These are phyloP conservation scores for Alloascoidea hylecoeti DNA, from an alignment of 805 yeast genomes.

Conservation along the genomic window DNA sequence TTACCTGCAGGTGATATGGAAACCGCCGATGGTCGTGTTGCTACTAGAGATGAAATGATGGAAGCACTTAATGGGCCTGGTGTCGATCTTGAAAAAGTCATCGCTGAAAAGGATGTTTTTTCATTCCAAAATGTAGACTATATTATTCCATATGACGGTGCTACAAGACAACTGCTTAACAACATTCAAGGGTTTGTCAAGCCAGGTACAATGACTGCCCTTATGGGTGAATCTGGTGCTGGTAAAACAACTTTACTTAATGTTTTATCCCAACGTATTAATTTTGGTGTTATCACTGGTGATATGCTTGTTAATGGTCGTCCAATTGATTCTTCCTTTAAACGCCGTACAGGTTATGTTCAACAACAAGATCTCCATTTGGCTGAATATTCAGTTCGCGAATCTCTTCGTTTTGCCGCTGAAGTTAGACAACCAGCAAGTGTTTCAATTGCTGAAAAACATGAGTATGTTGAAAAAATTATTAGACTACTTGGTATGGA, in stretches of 20 bases:
- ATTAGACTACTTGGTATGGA: conserved; percentile 56
- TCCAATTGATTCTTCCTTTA: conserved; percentile 49
- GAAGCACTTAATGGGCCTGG: conserved; percentile 7
- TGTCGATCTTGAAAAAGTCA: too few species aligned
- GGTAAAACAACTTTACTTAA: conserved; percentile 72
- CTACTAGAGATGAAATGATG: conserved; percentile 15
- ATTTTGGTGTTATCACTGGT: conserved; percentile 58
- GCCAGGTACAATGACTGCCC: conserved; percentile 71
- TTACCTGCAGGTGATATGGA: conserved; percentile 19
- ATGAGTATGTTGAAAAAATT: conserved; percentile 54
- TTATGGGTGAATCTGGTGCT: conserved; percentile 84
- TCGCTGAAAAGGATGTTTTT: conserved; percentile 31
- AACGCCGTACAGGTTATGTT: conserved; percentile 66
- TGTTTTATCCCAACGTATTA: conserved; percentile 57
- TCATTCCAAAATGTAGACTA: conserved; percentile 52
- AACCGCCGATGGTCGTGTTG: conserved; percentile 13
- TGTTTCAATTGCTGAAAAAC: conserved; percentile 42
- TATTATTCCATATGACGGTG: conserved; percentile 30
- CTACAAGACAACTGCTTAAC: conserved; percentile 22
- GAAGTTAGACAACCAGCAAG: conserved; percentile 52
- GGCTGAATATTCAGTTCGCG: conserved; percentile 57
- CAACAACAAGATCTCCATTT: conserved; percentile 74
- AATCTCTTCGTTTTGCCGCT: conserved; percentile 60
- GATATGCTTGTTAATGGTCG: conserved; percentile 61
- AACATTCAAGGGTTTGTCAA: conserved; percentile 58